Evolutionary conservation across 768 basidiomycete species (phyloP).

Genomic region (Polyporus arcularius): DNA sequence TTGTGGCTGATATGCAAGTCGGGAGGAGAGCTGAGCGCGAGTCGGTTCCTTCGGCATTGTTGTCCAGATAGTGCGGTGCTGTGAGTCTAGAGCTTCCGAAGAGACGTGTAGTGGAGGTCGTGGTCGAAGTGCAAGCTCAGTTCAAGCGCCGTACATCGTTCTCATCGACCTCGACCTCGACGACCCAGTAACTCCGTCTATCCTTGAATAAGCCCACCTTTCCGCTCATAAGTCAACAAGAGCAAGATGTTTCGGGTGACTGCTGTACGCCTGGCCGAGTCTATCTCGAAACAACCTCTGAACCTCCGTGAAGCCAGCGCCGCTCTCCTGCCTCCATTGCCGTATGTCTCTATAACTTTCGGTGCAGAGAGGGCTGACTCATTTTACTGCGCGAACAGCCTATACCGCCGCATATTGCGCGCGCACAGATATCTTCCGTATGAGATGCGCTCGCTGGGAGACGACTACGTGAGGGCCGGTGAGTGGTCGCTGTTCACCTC

Average conservation of each 20-base stretch:
- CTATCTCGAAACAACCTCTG: conserved; percentile 56
- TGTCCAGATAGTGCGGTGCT: not conserved
- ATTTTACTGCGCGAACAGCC: conserved; percentile 40
- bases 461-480: conserved; percentile 85
- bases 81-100: not conserved
- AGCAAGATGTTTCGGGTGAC: conserved; percentile 38
- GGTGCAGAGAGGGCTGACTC: not conserved
- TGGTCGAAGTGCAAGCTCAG: not conserved
- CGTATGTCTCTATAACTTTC: conserved; percentile 48
- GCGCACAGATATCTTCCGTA: conserved; percentile 69
- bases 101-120: not conserved
- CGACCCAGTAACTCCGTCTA: not conserved
- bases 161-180: not conserved
- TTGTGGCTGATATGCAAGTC: conserved; percentile 60
- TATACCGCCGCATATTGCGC: conserved; percentile 81
- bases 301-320: conserved; percentile 64
- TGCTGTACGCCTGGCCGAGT: conserved; percentile 52
- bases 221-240: not conserved
- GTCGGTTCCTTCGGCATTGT: conserved; percentile 60
- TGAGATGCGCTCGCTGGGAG: conserved; percentile 85
- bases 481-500: conserved; percentile 7
- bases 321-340: conserved; percentile 78
- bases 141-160: not conserved
- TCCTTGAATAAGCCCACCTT: not conserved
- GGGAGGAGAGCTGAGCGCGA: conserved; percentile 69